Base-by-base conservation (phyloP, 2,329 filamentous ascomycete species). In the Claviceps monticola region DNA sequence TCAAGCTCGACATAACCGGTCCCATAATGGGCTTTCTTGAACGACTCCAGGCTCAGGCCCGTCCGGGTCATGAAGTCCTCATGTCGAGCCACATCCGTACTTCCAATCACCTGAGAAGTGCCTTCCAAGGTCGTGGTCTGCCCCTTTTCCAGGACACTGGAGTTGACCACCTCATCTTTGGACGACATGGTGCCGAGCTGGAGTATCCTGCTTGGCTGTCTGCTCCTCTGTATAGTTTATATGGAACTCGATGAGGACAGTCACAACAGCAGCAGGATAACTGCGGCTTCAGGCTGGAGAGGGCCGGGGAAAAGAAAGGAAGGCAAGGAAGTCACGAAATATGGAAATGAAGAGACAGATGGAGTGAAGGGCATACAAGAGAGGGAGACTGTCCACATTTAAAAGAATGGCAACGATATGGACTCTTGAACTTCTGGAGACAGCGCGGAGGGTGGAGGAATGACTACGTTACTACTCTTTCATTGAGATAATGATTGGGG, bases 1-100 rank as follows among this genome's bases (percentile, higher is more conserved):
- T 71, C 67, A 6, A 72, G 63, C 56, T 71, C 66, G 46, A 64
- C 57, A 23, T 62, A 26, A 45, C 64, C 65, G 3, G 13, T 45
- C 49, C 64, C 64, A 58, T 66, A 68, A 54, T 64, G 54, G 51
- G 61, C 62, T 53, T 59, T 62, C 59, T 64, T 64, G 65, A 71
- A 71, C 26, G 67, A 70, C 37, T 67, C 60, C 14, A 62, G 39
- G 58, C 63, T 69, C 46, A 71, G 54, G 51, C 68, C 68, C 51
- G 65, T 68, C 51, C 68, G 62, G 38, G 68, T 70, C 58, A 60
- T 57, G 55, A 64, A 68, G 54, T 62, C 56, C 49, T 61, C 56
- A 26, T 65, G 57, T 44, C 60, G 61, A 50, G 60, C 58, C 38
- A 51, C 44, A 4, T 48, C 46, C 11, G 52, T 50, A 26, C 49